A percentile compares a stretch with the other conserved stretches of the same genome.
These are phyloP conservation scores for Shiraia sp. DNA, from an alignment of 2,329 filamentous ascomycete species.

Conservation along the genomic window DNA sequence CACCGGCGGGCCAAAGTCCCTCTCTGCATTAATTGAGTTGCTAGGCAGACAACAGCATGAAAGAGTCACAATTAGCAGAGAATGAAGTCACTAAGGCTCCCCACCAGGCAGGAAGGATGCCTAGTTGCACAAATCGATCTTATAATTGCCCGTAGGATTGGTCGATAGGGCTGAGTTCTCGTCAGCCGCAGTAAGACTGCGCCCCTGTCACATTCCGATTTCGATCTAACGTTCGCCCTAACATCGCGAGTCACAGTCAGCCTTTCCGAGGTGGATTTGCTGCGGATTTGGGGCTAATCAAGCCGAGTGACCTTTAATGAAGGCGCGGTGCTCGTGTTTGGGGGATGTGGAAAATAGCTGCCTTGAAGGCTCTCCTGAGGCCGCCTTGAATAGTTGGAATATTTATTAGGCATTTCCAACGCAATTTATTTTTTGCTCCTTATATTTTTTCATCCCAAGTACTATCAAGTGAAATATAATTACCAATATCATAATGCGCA, in stretches of 20 bases:
- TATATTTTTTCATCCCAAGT: not conserved
- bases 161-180: constrained; percentile 1
- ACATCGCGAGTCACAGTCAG: constrained; percentile 2
- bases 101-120: too few species aligned
- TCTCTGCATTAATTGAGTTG: too few species aligned
- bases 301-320: not conserved
- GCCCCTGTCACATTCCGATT: constrained; percentile 2
- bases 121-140: not conserved
- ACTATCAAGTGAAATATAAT: not conserved
- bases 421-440: not conserved
- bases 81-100: too few species aligned
- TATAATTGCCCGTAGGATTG: constrained; percentile 1
- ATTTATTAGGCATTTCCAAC: too few species aligned
- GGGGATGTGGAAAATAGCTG: too few species aligned
- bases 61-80: too few species aligned
- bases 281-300: not conserved
- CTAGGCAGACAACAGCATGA: too few species aligned
- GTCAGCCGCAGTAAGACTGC: constrained; percentile 1
- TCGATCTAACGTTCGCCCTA: constrained; percentile 1
- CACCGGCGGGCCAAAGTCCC: not conserved
- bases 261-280: constrained; percentile 1
- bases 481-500: not conserved
- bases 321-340: too few species aligned
- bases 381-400: too few species aligned
- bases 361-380: too few species aligned